Base-by-base conservation (phyloP, 192 early-diverging fungal species). In the Backusella australiensis region DNA sequence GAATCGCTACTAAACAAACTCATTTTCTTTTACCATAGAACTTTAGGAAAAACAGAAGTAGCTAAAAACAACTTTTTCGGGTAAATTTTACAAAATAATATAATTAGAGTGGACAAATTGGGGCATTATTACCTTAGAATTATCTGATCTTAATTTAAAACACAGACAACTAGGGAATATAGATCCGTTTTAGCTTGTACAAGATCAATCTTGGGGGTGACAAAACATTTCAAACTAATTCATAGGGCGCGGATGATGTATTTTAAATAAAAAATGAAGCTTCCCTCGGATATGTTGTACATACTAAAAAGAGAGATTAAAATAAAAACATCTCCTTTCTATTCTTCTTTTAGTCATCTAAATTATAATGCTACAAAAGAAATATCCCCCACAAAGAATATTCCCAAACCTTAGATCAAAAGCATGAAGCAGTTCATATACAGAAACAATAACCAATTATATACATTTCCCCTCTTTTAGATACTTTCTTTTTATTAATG, bases 61-160 rank as follows among this genome's bases (percentile, higher is more conserved):
- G 26, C 12, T 29, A 29, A 63, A 26, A 29, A 63, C 9, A 29
- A 29, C 56, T 29, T 14, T 63, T 63, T 63, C 56, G 56, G 56
- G 56, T 63, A 63, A 63, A 63, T 12, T 63, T 29, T 63, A 63
- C 56, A 63, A 63, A 63, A 63, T 63, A 63, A 63, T 63, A 63
- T 12, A 63, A 63, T 63, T 63, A 26, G 21, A 63, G 3, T 29
- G 26, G 56, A 63, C 56, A 63, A 63, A 63, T 63, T 63, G 26
- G 56, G 23, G 56, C 6, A 63, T 32, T 63, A 63, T 26, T 63
- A 29, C 56, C 56, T 63, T 26, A 7, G 23, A 63, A 29, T 63
- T 63, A 63, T 63, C 56, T 63, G 56, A 63, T 63, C 26, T 63
- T 29, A 26, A 29, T 23, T 63, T 63, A 29, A 32, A 63, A 63